Evolutionary conservation across 805 yeast species (phyloP).

Genomic region (Jamesozyma jinghongensis): DNA sequence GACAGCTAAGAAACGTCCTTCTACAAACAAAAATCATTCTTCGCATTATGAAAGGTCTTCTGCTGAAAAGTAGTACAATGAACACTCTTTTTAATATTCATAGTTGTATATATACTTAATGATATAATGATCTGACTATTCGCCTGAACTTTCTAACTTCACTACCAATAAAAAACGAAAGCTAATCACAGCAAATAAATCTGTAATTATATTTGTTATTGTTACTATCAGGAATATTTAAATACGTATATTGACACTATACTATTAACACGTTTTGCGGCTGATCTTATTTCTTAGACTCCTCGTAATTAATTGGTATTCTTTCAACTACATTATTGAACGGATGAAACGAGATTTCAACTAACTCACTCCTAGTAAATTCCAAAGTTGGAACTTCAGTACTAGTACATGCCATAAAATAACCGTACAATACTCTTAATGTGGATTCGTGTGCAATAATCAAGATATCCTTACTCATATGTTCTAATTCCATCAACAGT

Average conservation of each 20-base stretch:
- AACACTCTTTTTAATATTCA: no score
- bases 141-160: no score
- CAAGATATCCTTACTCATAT: constrained; percentile 77
- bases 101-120: no score
- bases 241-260: neutral
- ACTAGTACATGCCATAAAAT: constrained; percentile 85
- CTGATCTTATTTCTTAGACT: neutral
- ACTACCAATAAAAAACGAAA: no score
- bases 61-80: no score
- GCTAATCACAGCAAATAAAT: no score
- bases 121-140: no score
- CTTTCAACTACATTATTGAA: constrained; percentile 60
- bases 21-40: no score
- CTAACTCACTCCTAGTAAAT: constrained; percentile 74
- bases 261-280: no score
- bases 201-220: no score
- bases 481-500: constrained; percentile 83
- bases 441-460: constrained; percentile 92
- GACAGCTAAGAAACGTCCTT: no score
- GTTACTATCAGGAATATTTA: neutral
- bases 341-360: constrained; percentile 81
- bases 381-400: constrained; percentile 72
- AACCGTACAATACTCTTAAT: constrained; percentile 83
- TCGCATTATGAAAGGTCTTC: no score
- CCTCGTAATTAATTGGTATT: constrained; percentile 31